Conservation (phyloP, 768 basidiomycete species). For the Lentinula aciculospora region DNA sequence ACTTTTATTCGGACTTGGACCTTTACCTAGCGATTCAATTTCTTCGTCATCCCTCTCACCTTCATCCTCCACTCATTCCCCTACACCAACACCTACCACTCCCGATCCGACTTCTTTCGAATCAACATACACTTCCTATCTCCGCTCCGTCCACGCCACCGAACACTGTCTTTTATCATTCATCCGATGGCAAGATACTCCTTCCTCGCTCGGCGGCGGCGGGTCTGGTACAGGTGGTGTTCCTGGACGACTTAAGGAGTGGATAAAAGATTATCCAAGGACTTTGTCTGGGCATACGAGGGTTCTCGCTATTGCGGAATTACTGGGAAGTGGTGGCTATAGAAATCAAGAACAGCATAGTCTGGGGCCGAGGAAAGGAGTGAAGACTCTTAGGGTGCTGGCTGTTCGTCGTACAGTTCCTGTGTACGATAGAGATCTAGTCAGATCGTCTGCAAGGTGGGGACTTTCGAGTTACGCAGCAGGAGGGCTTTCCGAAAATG, state of each 20-base stretch:
- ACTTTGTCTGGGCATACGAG: conserved; percentile 61
- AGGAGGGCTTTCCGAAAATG: neutral
- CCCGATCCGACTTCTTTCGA: conserved; percentile 27
- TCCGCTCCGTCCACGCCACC: conserved; percentile 81
- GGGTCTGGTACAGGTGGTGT: conserved; percentile 54
- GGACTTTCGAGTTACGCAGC: conserved; percentile 10
- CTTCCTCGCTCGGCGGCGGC: conserved; percentile 26
- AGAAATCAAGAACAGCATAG: conserved; percentile 53
- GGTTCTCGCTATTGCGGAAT: neutral
- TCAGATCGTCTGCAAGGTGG: conserved; percentile 55
- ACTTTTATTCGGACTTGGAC: conserved; percentile 72
- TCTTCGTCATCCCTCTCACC: neutral
- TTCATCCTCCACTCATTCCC: neutral
- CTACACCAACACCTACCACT: no score
- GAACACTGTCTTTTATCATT: conserved; percentile 92
- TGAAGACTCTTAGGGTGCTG: conserved; percentile 70
- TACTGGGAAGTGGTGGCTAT: conserved; percentile 10
- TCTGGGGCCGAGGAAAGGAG: conserved; percentile 38
- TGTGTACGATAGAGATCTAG: conserved; percentile 83
- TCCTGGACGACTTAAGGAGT: conserved; percentile 80
- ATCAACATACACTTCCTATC: conserved; percentile 61
- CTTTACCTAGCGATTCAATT: neutral
- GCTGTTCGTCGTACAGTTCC: conserved; percentile 77
- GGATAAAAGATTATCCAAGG: conserved; percentile 85
- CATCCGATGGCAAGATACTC: conserved; percentile 75